phyloP scores from a whole-genome alignment of 2,329 filamentous ascomycete species.

The Paecilomyces sp. region DNA sequence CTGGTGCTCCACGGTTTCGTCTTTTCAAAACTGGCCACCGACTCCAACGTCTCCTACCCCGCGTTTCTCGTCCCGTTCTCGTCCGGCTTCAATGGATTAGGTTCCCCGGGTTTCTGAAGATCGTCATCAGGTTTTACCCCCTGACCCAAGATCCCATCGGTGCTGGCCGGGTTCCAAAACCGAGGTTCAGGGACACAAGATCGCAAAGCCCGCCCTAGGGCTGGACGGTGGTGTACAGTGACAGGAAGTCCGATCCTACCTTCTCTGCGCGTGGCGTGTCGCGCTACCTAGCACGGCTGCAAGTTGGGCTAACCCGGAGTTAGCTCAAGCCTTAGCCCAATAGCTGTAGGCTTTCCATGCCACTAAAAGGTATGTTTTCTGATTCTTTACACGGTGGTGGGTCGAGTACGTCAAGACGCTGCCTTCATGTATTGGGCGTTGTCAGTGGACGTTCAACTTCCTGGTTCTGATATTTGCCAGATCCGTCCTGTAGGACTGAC shows the following conservation, averaged over 20 bases:
- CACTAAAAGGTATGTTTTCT: background rate
- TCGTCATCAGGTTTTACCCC: background rate
- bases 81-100: background rate
- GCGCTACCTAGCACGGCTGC: background rate
- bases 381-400: background rate
- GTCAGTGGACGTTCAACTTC: background rate
- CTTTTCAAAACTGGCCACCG: background rate
- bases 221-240: background rate
- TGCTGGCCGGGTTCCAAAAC: background rate
- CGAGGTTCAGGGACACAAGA: background rate
- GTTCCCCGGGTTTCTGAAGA: background rate
- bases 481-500: background rate
- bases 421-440: background rate
- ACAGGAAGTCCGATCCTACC: background rate
- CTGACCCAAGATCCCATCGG: slow-evolving; percentile 1
- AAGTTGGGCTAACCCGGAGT: background rate
- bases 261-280: background rate
- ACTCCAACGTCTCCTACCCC: background rate
- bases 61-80: background rate
- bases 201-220: background rate
- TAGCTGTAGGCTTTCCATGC: background rate
- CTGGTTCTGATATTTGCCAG: background rate
- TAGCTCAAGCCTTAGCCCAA: background rate
- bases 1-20: background rate
- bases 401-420: background rate